phyloP scores from a whole-genome alignment of 1,139 yeast species.

The Saccharomyces hybrid region DNA sequence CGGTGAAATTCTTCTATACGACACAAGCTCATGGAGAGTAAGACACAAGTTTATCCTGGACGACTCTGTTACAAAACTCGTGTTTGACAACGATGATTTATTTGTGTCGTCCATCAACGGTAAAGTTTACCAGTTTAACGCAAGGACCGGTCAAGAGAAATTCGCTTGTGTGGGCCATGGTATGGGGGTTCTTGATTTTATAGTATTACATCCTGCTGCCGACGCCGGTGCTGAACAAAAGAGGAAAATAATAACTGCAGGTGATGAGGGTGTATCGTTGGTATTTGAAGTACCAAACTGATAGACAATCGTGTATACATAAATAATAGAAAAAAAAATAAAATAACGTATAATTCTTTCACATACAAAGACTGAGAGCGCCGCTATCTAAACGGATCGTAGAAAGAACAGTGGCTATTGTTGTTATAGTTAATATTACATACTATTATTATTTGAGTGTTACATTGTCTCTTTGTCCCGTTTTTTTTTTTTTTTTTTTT shows the following conservation, averaged over 20 bases:
- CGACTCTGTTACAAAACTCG: slow-evolving; percentile 81
- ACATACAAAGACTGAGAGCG: too few relatives aligned
- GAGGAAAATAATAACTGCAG: slow-evolving; percentile 79
- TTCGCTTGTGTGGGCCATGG: slow-evolving; percentile 86
- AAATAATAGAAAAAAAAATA: neutral
- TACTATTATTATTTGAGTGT: neutral
- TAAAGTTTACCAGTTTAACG: slow-evolving; percentile 78
- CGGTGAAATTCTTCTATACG: slow-evolving; percentile 77
- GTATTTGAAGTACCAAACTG: slow-evolving; percentile 44
- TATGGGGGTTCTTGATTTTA: slow-evolving; percentile 87
- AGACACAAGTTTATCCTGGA: slow-evolving; percentile 62
- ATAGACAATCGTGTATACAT: neutral
- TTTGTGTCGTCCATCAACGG: slow-evolving; percentile 82
- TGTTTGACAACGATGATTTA: slow-evolving; percentile 50
- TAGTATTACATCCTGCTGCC: slow-evolving; percentile 38
- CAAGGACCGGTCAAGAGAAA: slow-evolving; percentile 74
- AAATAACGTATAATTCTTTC: too few relatives aligned
- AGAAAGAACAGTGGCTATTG: too few relatives aligned
- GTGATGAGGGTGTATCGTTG: slow-evolving; percentile 92
- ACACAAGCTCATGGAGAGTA: slow-evolving; percentile 78
- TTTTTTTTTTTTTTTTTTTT: too few relatives aligned
- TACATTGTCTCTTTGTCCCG: neutral
- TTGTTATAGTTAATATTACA: too few relatives aligned
- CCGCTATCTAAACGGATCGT: too few relatives aligned
- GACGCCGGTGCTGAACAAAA: slow-evolving; percentile 39